Base-by-base conservation (phyloP, 176 grass and related monocot species). In the Carex cristatella region DNA sequence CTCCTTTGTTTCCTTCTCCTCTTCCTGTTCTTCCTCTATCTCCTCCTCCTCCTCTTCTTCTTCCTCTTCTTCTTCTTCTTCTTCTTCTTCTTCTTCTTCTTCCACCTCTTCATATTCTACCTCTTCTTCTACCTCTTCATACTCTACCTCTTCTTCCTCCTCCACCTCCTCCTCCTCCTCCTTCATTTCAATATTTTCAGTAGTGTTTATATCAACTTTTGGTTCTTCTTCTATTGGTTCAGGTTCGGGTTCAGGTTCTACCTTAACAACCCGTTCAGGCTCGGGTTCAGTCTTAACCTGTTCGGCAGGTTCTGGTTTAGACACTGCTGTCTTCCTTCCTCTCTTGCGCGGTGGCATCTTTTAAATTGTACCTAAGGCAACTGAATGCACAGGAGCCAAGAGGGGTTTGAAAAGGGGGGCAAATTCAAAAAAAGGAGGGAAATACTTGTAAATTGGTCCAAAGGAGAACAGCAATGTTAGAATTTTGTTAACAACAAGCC, bases 71-170 rank as follows among this genome's bases (percentile, higher is more conserved):
- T 85, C 84, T 18, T 86, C 84, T 28, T 79, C 84, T 11, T 79
- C 84, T 13, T 58, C 30, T 23, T 61, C 82, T 7, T 58, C 82
- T 0, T 59, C 67, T 56, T 86, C 84, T 86, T 86, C 83, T 42
- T 84, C 84, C 44, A 76, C 69, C 58, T 86, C 85, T 79, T 86
- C 84, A 80, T 86, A 77, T 32, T 86, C 73, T 32, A 67, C 38
- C 73, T 79, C 84, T 53, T 85, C 62, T 83, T 85, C 84, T 68
- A 42, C 40, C 58, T 81, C 79, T 46, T 86, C 84, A 42, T 72
- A 46, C 63, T 85, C 83, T 7, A 61, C 69, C 51, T 79, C 84
- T 81, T 81, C 79, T 30, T 81, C 59, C 11, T 60, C 78, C 78
- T 19, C 37, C 57, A 23, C 79, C 32, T 19, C 58, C 78, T 40